These are phyloP conservation scores for Kwoniella sp. DNA, from an alignment of 768 basidiomycete genomes.

Conservation along the genomic window DNA sequence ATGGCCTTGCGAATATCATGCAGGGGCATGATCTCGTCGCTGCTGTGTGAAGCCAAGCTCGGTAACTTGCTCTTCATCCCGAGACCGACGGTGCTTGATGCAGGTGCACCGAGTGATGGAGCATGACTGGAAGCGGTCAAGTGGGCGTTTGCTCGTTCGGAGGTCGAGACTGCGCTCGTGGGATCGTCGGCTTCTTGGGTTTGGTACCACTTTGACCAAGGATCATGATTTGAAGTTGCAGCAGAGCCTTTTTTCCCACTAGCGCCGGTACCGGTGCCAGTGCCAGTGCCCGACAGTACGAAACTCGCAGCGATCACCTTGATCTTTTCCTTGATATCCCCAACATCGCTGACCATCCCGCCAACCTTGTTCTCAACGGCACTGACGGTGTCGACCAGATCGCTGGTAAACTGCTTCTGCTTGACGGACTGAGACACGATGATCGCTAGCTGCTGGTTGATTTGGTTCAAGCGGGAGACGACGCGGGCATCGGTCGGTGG, in stretches of 20 bases:
- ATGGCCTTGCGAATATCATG: conserved; percentile 10
- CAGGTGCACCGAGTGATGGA: background rate
- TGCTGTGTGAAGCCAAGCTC: background rate
- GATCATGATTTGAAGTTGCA: background rate
- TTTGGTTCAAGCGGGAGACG: background rate
- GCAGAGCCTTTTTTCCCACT: too few species aligned
- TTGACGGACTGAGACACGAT: background rate
- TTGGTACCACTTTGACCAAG: background rate
- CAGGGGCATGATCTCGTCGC: conserved; percentile 10
- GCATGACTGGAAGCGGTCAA: background rate
- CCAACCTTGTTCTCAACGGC: background rate
- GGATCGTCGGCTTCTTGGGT: background rate
- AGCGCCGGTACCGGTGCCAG: too few species aligned
- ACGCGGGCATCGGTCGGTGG: background rate
- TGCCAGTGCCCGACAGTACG: too few species aligned
- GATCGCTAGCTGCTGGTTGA: background rate
- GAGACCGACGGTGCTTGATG: background rate
- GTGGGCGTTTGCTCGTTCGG: too few species aligned
- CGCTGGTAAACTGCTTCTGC: background rate
- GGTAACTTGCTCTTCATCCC: background rate
- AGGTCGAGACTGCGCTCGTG: too few species aligned
- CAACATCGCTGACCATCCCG: background rate
- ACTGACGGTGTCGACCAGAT: background rate
- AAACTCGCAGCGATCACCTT: background rate
- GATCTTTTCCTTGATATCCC: background rate